These are phyloP conservation scores for Quercus engelmannii DNA, from an alignment of 306 rosid genomes.

Conservation along the genomic window DNA sequence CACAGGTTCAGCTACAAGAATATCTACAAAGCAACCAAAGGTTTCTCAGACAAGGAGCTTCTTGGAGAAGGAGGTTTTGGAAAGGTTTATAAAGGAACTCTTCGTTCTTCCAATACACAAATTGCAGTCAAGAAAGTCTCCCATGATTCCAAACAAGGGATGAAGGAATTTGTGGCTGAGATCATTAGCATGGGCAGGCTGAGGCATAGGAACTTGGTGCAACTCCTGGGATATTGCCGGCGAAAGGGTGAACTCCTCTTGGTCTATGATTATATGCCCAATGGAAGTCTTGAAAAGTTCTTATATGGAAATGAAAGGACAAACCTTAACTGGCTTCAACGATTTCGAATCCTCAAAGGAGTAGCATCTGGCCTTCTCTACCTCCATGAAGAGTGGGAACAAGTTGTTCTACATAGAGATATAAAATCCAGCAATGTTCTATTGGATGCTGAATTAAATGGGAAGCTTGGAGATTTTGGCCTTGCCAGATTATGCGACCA, in stretches of 20 bases:
- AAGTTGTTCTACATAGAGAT: slow-evolving; percentile 70
- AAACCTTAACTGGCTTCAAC: slow-evolving; percentile 54
- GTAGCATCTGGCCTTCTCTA: slow-evolving; percentile 54
- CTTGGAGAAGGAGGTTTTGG: slow-evolving; percentile 79
- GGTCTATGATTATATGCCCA: slow-evolving; percentile 69
- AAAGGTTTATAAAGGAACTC: slow-evolving; percentile 56
- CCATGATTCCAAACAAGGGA: slow-evolving; percentile 69
- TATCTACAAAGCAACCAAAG: slow-evolving; percentile 51
- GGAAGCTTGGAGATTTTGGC: slow-evolving; percentile 68
- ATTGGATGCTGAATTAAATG: slow-evolving; percentile 52
- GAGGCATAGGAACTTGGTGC: slow-evolving; percentile 64
- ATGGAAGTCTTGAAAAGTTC: slow-evolving; percentile 66
- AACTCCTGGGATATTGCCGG: slow-evolving; percentile 60
- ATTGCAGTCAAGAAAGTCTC: slow-evolving; percentile 70
- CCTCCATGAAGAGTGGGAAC: slow-evolving; percentile 71
- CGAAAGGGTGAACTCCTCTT: slow-evolving; percentile 54
- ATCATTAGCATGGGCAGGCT: slow-evolving; percentile 43
- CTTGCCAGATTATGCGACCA: slow-evolving; percentile 63
- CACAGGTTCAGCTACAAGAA: slow-evolving; percentile 58
- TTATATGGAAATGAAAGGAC: slow-evolving; percentile 30
- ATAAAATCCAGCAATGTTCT: slow-evolving; percentile 71
- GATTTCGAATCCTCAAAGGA: slow-evolving; percentile 47
- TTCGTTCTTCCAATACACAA: slow-evolving; percentile 41
- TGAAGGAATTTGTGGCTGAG: slow-evolving; percentile 16
- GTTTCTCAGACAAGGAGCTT: slow-evolving; percentile 48